Evolutionary conservation across 306 rosid species (phyloP).

Genomic region (Malus sieversii): DNA sequence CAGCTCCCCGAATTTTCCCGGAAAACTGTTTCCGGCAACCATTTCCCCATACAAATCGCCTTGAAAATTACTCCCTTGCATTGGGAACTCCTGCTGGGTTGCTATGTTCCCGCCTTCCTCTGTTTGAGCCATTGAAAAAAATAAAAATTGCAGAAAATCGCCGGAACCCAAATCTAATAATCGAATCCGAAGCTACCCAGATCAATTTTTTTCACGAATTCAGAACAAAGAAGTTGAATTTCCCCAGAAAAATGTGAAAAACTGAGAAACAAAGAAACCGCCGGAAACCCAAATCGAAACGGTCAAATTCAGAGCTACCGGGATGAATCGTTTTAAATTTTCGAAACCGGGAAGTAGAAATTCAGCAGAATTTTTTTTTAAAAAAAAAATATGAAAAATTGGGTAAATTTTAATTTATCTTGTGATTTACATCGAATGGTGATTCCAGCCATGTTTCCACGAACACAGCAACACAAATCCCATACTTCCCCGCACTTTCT

Average conservation of each 20-base stretch:
- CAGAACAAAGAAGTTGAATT: background rate
- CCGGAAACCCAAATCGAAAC: background rate
- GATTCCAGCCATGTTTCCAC: background rate
- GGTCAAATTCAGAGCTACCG: background rate
- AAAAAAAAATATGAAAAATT: background rate
- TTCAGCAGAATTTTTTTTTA: background rate
- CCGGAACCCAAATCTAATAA: background rate
- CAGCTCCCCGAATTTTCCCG: slow-evolving; percentile 18
- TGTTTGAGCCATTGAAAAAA: slow-evolving; percentile 33
- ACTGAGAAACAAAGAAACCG: background rate
- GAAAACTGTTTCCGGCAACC: slow-evolving; percentile 19
- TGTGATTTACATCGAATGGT: background rate
- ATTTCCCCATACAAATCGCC: slow-evolving; percentile 44
- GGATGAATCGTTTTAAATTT: background rate
- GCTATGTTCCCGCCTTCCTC: slow-evolving; percentile 21
- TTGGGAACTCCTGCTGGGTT: slow-evolving; percentile 7
- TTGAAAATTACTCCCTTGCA: slow-evolving; percentile 20
- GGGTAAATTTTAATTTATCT: background rate
- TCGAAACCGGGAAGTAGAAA: background rate
- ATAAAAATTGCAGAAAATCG: background rate
- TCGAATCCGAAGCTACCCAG: slow-evolving; percentile 6
- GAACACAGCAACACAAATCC: background rate
- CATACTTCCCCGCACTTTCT: slow-evolving; percentile 22
- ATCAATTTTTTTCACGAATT: background rate
- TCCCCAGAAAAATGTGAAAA: background rate